Base-by-base conservation (phyloP, 192 early-diverging fungal genomes). In the Entophlyctis helioformis region DNA sequence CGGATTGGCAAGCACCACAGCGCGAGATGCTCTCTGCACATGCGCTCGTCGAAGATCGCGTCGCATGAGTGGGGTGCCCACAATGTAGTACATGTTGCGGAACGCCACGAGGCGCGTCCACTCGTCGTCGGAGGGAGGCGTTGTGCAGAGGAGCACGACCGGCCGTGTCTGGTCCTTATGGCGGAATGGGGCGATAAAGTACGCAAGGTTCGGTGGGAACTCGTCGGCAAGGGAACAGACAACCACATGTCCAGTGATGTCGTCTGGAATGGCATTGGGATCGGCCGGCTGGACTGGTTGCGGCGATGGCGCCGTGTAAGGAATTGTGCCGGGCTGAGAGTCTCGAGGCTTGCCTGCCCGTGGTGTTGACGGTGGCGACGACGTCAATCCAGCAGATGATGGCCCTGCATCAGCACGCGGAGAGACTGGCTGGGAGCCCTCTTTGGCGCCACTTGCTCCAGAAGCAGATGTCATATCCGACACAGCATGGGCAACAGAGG, bases 171-270 rank as follows among this genome's bases (percentile, higher is more conserved):
- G 62, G 29, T 77, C 63, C 24, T 72, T 69, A 15, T 68, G 69
- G 22, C 83, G 76, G 48, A 81, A 59, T 18, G 80, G 71, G 31
- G 67, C 74, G 42, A 85, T 50, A 46, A 85, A 70, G 57, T 74
- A 79, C 12, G 75, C 60, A n/a, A 83, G 59, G 56, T 82, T 83
- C 35, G 53, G 44, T 0, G 78, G 80, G 54, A 84, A 85, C 37
- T 62, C 58, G 31, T 16, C 33, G 36, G 67, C 68, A 11, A 78
- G 68, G 21, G 69, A 64, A 51, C 82, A 82, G 27, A 81, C 60
- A 3, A 84, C 55, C 1, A 84, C 29, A 36, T 84, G 81, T 27
- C 69, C 69, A n/a, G 51, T 11, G 12, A 83, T 53, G 42, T 63
- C 55, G 34, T 50, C 57, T 0, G 60, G 53, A 1, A 60, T 11